Base-by-base conservation (phyloP, 1,139 yeast genomes). In the Waltiozyma sp. region DNA sequence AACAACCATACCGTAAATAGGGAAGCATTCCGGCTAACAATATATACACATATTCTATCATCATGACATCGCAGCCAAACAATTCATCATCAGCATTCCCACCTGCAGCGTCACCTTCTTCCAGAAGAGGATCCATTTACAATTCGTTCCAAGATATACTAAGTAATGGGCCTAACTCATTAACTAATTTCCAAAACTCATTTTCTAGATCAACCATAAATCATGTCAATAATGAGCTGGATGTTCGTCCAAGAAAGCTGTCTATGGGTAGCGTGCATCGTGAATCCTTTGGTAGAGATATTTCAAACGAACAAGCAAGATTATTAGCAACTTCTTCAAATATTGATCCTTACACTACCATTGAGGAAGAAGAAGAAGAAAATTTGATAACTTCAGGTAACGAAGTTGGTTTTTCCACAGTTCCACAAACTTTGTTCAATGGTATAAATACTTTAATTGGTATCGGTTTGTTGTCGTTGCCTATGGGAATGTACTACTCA, bases 391-490 rank as follows among this genome's bases (percentile, higher is more conserved):
- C 43, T 5, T 45, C 44, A 1, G 28, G 53, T 80, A 39, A 83
- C 73, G 56, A 78, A 83, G 4, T 48, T 1, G 59, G 59, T 1
- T 48, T 47, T 28, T 51, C 56, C 26, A 88, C 96, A 0, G 81
- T 79, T 0, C 82, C 89, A 1, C 97, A 89, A 60, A 89, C 97
- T 0, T 67, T 85, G 19, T 87, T 89, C 67, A 89, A 89, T 58
- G 78, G 94, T 3, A 80, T 88, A 44, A 89, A 89, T 59, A 84
- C 88, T 0, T 66, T 88, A 38, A 77, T 88, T 54, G 97, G 96
- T 0, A 77, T 89, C 39, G 96, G 95, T 3, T 71, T 89, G 55
- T 69, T 89, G 34, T 81, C 96, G 1, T 67, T 89, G 40, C 95
- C 96, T 0, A 70, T 82, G 52, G 97, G 91, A 0, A 65, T 89